Evolutionary conservation across 257 asterid genomes (phyloP), one percentile per base, ranked within the genome.

Genomic region (Salvia miltiorrhiza): DNA sequence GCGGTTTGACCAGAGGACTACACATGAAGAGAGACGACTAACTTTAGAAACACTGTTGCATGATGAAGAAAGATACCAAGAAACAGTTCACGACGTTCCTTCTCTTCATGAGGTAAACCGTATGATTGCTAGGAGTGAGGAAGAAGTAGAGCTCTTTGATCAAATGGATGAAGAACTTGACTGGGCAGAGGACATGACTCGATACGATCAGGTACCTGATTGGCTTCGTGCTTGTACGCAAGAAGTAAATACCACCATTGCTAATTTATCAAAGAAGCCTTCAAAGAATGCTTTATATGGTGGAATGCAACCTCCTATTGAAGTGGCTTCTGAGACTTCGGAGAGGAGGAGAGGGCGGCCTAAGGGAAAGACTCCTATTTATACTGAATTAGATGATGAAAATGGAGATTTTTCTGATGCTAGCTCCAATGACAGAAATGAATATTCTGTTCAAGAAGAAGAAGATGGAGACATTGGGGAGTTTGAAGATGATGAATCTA

Each of bases 81-180:
- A 94, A 79, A 94, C 96, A 13, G 79, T 94, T 62, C 99, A 94
- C 47, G 97, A 94, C 41, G 96, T 94, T 66, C 99, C 99, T 55
- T 89, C 98, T 54, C 97, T 94, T 73, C 98, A 84, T 62, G 95
- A 94, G 75, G 99, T 94, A 70, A 94, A 94, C 78, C 89, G 99
- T 74, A 92, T 94, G 99, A 94, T 94, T 83, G 96, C 98, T 63
- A 92, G 99, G 82, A 85, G 97, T 67, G 87, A 94, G 78, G 96
- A 78, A 64, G 99, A 94, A 78, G 94, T 94, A 14, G 96, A 89
- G 76, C 87, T 91, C 63, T 94, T 94, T 76, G 97, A 94, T 79
- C 98, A 92, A 81, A 92, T 94, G 98, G 99, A 94, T 74, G 99
- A 92, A 78, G 99, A 94, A 62, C 55, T 87, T 59, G 97, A 89